Evolutionary conservation across 2,329 filamentous ascomycete genomes (phyloP).

Genomic region (Fusarium brachygibbosum): DNA sequence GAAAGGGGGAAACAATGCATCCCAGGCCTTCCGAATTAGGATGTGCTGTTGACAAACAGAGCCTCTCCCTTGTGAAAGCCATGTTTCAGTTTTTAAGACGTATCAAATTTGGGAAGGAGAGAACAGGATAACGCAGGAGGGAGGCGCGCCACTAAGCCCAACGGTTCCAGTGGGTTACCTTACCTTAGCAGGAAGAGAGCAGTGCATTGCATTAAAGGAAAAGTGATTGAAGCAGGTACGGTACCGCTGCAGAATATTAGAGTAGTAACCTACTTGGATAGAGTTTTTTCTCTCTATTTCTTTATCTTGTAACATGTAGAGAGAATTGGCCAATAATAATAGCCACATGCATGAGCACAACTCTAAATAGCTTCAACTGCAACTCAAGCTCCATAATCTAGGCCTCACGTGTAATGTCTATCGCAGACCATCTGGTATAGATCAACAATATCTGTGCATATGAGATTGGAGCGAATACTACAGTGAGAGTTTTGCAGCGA

Average conservation of each 20-base stretch:
- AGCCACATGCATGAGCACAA: neutral
- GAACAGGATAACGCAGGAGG: constrained; percentile 9
- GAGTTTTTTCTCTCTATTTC: constrained; percentile 8
- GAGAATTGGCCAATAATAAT: constrained; percentile 24
- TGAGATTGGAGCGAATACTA: constrained; percentile 22
- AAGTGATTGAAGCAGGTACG: neutral
- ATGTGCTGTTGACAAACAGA: constrained; percentile 25
- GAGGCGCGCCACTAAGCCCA: constrained; percentile 19
- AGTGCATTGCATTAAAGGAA: neutral
- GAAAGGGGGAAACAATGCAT: constrained; percentile 22
- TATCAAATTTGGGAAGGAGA: constrained; percentile 37
- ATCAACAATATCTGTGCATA: constrained; percentile 1
- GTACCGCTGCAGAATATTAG: neutral
- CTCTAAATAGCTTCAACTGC: constrained; percentile 10
- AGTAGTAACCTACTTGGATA: constrained; percentile 5
- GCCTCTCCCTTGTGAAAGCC: constrained; percentile 22
- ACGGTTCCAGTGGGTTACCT: constrained; percentile 38
- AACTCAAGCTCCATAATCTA: constrained; percentile 22
- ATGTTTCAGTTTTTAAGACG: constrained; percentile 46
- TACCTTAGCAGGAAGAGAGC: constrained; percentile 5
- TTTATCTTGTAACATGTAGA: neutral
- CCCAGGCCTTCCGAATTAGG: constrained; percentile 34
- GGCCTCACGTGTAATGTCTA: constrained; percentile 1
- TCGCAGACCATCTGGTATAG: constrained; percentile 4
- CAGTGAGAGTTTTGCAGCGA: constrained; percentile 16